Conservation (phyloP, 1,139 yeast genomes). For the Hemisphaericaspora lyxosophila region DNA sequence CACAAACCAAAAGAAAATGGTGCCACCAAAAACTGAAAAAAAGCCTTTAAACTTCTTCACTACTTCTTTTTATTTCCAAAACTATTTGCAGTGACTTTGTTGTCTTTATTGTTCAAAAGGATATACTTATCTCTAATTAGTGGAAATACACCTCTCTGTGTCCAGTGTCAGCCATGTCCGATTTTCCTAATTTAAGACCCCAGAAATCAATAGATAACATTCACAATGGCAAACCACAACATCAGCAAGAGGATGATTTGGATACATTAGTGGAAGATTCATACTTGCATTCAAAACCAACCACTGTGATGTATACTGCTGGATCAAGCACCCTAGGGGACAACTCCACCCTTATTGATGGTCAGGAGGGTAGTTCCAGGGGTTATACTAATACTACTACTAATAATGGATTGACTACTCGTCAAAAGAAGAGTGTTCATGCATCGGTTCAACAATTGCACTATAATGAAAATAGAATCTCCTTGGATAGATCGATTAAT, state of each 20-base stretch:
- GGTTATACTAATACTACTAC: background rate
- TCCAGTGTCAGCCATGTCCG: constrained; percentile 8
- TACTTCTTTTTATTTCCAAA: too few relatives aligned
- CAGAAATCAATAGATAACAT: constrained; percentile 2
- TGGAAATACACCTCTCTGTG: too few relatives aligned
- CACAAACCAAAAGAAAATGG: too few relatives aligned
- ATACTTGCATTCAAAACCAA: constrained; percentile 17
- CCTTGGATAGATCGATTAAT: constrained; percentile 62
- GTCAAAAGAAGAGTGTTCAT: constrained; percentile 19
- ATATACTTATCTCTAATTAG: too few relatives aligned
- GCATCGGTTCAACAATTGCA: constrained; percentile 64
- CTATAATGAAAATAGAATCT: constrained; percentile 65
- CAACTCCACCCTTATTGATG: constrained; percentile 29
- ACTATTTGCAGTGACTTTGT: too few relatives aligned
- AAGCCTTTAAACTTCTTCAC: too few relatives aligned
- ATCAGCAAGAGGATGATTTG: constrained; percentile 17
- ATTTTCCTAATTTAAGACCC: constrained; percentile 6
- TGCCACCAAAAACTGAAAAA: too few relatives aligned
- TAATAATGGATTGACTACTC: constrained; percentile 12
- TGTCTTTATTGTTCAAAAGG: too few relatives aligned
- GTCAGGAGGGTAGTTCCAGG: constrained; percentile 17
- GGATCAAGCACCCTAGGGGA: constrained; percentile 30
- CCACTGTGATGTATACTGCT: constrained; percentile 34
- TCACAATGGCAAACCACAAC: background rate
- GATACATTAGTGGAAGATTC: constrained; percentile 17